Evolutionary conservation across 2,329 filamentous ascomycete species (phyloP).

Genomic region (Fusarium sp.): DNA sequence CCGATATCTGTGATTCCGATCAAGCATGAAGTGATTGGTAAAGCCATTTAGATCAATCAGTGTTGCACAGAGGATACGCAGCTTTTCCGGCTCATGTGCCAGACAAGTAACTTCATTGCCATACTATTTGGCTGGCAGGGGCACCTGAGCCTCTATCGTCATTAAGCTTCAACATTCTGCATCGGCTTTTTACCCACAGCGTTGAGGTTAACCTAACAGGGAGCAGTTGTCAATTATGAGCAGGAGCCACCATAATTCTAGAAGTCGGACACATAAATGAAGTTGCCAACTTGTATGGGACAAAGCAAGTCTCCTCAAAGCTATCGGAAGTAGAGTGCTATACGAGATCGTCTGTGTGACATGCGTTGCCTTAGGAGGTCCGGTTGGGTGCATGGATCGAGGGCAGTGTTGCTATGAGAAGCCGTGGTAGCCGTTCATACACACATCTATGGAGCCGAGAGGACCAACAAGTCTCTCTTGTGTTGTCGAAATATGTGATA

Average conservation of each 20-base stretch:
- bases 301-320: slow-evolving; percentile 4
- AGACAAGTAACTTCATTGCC: neutral
- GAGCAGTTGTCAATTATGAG: neutral
- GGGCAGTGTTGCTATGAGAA: slow-evolving; percentile 1
- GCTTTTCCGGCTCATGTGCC: neutral
- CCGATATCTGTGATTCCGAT: neutral
- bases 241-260: neutral
- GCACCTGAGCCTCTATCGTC: neutral
- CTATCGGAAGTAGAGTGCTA: slow-evolving; percentile 18
- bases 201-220: neutral
- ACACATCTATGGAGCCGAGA: slow-evolving; percentile 2
- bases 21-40: slow-evolving; percentile 7
- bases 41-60: neutral
- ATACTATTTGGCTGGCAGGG: neutral
- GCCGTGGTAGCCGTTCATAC: neutral
- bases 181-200: neutral
- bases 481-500: neutral
- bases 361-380: slow-evolving; percentile 6
- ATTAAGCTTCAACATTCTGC: neutral
- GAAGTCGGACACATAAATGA: neutral
- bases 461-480: neutral
- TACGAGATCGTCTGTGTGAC: slow-evolving; percentile 21
- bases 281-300: neutral
- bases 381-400: slow-evolving; percentile 26
- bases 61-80: neutral